A percentile compares a stretch with the other conserved stretches of the same genome.
These are phyloP conservation scores for Pezizomycotina sp. DNA, from an alignment of 2,329 filamentous ascomycete genomes.

Conservation along the genomic window DNA sequence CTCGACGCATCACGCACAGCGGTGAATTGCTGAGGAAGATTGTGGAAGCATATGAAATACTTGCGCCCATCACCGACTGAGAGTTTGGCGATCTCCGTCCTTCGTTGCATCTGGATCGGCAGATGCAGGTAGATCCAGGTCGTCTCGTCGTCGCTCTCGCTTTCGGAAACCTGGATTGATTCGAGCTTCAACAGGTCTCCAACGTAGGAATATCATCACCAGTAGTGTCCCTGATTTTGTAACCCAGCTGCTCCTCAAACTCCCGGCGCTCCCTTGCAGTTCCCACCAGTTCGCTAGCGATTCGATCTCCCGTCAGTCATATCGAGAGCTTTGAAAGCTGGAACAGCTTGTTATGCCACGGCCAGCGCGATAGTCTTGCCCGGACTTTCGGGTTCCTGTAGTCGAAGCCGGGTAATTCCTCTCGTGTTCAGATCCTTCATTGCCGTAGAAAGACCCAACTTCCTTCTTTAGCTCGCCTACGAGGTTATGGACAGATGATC, in stretches of 20 bases:
- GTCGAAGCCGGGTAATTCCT: constrained; percentile 22
- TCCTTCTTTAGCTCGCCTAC: constrained; percentile 22
- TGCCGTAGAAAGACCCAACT: constrained; percentile 22
- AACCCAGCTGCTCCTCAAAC: constrained; percentile 10
- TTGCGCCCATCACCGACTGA: no score
- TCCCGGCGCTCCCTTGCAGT: constrained; percentile 16
- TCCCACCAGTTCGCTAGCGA: constrained; percentile 22
- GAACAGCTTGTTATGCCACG: constrained; percentile 21
- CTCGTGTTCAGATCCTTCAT: constrained; percentile 21
- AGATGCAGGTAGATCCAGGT: no score
- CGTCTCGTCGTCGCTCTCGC: no score
- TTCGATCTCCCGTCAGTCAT: constrained; percentile 22
- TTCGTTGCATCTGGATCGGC: no score
- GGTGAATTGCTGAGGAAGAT: no score
- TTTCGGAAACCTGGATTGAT: no score
- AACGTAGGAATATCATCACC: constrained; percentile 19
- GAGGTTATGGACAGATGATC: constrained; percentile 18
- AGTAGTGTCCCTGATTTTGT: constrained; percentile 12
- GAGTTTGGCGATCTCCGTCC: no score
- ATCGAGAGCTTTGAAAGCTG: constrained; percentile 21
- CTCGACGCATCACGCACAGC: no score
- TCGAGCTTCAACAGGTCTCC: no score
- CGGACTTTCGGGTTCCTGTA: constrained; percentile 21
- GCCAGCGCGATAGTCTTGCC: constrained; percentile 20
- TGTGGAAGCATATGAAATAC: no score